Conservation (phyloP, 1,139 yeast species). For the Kurtzmaniella natalensis region DNA sequence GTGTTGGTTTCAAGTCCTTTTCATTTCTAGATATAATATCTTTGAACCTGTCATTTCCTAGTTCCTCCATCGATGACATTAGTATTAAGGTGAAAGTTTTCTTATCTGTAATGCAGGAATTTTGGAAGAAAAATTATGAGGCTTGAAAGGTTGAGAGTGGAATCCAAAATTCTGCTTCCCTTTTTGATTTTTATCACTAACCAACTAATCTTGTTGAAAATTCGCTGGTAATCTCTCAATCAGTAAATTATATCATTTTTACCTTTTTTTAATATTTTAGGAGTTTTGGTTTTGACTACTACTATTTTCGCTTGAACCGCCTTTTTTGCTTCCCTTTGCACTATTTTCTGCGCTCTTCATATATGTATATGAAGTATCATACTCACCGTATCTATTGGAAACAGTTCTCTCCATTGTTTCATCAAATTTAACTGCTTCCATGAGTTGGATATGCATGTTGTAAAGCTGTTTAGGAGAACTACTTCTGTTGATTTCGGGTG, state of each 20-base stretch:
- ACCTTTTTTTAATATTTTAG: neutral
- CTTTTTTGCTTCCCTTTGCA: slow-evolving; percentile 12
- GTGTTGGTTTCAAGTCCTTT: neutral
- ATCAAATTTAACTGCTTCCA: slow-evolving; percentile 21
- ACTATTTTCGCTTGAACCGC: slow-evolving; percentile 3
- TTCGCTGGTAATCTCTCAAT: too few relatives aligned
- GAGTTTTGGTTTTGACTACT: too few relatives aligned
- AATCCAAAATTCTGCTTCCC: too few relatives aligned
- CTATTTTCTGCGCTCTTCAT: slow-evolving; percentile 20
- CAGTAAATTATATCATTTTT: too few relatives aligned
- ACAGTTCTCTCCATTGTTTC: slow-evolving; percentile 14
- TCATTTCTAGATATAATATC: too few relatives aligned
- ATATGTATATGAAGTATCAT: slow-evolving; percentile 19
- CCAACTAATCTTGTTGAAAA: too few relatives aligned
- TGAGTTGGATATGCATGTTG: slow-evolving; percentile 20
- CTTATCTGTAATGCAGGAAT: too few relatives aligned
- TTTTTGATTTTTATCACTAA: too few relatives aligned
- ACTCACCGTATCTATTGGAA: slow-evolving; percentile 25
- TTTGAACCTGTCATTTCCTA: neutral
- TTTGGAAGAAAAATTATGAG: too few relatives aligned
- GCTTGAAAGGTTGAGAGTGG: too few relatives aligned
- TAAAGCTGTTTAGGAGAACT: slow-evolving; percentile 17
- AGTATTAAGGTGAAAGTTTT: too few relatives aligned
- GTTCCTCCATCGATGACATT: too few relatives aligned
- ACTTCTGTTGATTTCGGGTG: slow-evolving; percentile 14